Percentiles rank a stretch among this genome's conserved stretches.
These are phyloP conservation scores for Eurotiales sp. DNA, from an alignment of 2,329 filamentous ascomycete species.

Conservation along the genomic window DNA sequence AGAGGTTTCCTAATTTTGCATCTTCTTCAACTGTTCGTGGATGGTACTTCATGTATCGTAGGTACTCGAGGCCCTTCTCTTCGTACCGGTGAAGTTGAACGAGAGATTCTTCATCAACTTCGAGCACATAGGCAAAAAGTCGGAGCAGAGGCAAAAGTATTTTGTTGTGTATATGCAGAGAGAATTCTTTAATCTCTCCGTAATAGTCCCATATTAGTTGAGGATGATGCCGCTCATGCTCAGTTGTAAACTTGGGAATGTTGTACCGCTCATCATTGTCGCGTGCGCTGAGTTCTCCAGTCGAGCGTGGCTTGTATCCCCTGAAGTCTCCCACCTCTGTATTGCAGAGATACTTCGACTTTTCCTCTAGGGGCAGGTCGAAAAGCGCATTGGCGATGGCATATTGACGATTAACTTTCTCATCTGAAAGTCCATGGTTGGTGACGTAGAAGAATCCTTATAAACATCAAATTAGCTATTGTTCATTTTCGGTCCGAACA, in stretches of 20 bases:
- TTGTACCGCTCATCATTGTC: conserved; percentile 14
- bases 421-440: conserved; percentile 58
- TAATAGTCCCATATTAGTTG: conserved; percentile 11
- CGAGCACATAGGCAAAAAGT: conserved; percentile 59
- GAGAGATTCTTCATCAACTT: conserved; percentile 57
- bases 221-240: conserved; percentile 12
- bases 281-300: conserved; percentile 2
- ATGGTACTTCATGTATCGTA: conserved; percentile 60
- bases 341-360: conserved; percentile 50
- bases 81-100: conserved; percentile 57
- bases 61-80: conserved; percentile 56
- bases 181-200: conserved; percentile 12
- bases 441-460: conserved; percentile 61
- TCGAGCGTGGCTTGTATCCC: conserved; percentile 8
- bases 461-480: neutral
- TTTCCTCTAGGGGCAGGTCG: conserved; percentile 54
- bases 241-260: conserved; percentile 12
- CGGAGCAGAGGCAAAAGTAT: conserved; percentile 46
- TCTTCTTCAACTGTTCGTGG: conserved; percentile 49
- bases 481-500: neutral
- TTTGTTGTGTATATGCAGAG: conserved; percentile 14
- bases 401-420: conserved; percentile 59
- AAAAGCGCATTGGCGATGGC: conserved; percentile 60
- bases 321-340: conserved; percentile 6
- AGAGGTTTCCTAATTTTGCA: conserved; percentile 42